A percentile compares a stretch with the other conserved stretches of the same genome.
These are phyloP conservation scores for Leccinum fibrillosum DNA, from an alignment of 768 basidiomycete species.

Conservation along the genomic window DNA sequence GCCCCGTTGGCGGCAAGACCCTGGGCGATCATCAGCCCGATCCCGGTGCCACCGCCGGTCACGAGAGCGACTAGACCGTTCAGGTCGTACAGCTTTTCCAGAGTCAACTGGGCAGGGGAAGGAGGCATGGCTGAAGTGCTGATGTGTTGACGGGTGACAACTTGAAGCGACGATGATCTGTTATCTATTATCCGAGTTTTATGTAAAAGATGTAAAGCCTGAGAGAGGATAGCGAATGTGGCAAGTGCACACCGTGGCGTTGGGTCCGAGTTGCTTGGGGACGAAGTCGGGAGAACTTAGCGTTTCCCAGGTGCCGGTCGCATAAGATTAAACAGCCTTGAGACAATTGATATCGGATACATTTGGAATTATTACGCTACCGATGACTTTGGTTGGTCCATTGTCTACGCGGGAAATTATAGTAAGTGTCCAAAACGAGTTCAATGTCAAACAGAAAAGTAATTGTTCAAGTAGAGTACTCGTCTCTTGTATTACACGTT, in stretches of 20 bases:
- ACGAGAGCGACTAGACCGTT: slow-evolving; percentile 52
- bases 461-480: slow-evolving; percentile 6
- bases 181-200: background rate
- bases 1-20: slow-evolving; percentile 78
- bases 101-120: slow-evolving; percentile 20
- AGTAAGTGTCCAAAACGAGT: background rate
- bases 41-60: slow-evolving; percentile 50
- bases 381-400: slow-evolving; percentile 2
- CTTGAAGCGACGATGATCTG: background rate
- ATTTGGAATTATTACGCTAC: background rate
- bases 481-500: background rate
- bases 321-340: background rate
- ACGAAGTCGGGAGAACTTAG: background rate
- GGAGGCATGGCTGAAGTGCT: slow-evolving; percentile 15
- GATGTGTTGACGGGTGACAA: background rate
- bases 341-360: background rate
- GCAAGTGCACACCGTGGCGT: background rate
- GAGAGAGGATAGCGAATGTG: background rate
- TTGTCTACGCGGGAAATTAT: background rate
- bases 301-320: background rate
- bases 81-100: slow-evolving; percentile 44
- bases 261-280: background rate
- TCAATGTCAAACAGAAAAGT: background rate
- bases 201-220: background rate
- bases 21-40: slow-evolving; percentile 63